Base-by-base conservation (phyloP, 805 yeast genomes). In the Clavispora phyllophila region DNA sequence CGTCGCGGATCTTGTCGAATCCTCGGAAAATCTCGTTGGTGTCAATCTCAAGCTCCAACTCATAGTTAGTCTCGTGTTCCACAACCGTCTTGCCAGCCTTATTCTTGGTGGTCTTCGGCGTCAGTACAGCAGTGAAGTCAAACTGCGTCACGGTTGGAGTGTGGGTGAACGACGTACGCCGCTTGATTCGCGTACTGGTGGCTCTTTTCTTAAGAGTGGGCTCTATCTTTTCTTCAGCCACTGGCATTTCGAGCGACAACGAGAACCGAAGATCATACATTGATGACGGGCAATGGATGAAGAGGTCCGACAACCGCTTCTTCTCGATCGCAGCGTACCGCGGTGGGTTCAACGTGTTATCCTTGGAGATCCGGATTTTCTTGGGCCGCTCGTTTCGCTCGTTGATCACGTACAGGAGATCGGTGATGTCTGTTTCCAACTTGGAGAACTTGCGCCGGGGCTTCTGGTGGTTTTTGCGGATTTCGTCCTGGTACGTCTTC, bases 251-350 rank as follows among this genome's bases (percentile, higher is more conserved):
- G 23, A 85, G 62, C 29, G 87, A 79, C 49, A 90, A 65, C 5
- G 95, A 81, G 28, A 89, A 66, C 52, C 95, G 75, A 51, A 83
- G 70, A 63, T 89, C 97, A 57, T 81, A 82, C 62, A 81, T 72
- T 25, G 85, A 78, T 49, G 85, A 82, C 4, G 96, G 96, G 42
- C 84, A 75, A 55, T 78, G 81, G 17, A 89, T 70, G 54, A 78
- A 74, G 43, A 90, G 61, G 57, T 84, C 88, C 2, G 87, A 77
- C n/a, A 88, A 65, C 42, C 91, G 72, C 51, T 78, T 76, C 57
- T 89, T 89, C 46, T 80, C 81, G 40, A 89, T 84, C 34, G 82
- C 82, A 25, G 79, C 81, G 39, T 81, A 79, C 52, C 95, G 71
- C 9, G 82, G 82, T 0, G 93, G 85, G 41, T 72, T 72, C 36